Conservation (phyloP, 2,329 filamentous ascomycete genomes). For the Verticillium nubilum region DNA sequence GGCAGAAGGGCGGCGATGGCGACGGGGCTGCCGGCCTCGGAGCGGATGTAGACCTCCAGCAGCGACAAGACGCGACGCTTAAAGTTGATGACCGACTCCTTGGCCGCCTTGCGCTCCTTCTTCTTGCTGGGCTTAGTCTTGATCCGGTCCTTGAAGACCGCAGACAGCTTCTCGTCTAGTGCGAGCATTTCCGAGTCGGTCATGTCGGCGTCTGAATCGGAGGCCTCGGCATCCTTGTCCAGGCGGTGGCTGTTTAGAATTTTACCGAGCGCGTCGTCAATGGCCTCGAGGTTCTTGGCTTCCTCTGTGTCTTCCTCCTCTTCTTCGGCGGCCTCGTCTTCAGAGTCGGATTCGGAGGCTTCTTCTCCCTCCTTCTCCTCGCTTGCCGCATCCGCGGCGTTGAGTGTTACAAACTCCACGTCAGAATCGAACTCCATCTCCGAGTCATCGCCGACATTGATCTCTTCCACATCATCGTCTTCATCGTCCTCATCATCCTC, state of each 20-base stretch:
- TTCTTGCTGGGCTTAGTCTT: conserved; percentile 62
- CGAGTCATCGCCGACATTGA: conserved; percentile 32
- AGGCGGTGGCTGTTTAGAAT: conserved; percentile 68
- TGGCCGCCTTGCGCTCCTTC: conserved; percentile 81
- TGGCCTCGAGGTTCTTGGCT: conserved; percentile 36
- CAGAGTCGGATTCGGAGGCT: conserved; percentile 34
- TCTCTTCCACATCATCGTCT: conserved; percentile 20
- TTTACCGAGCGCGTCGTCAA: conserved; percentile 72
- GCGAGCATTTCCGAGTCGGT: conserved; percentile 93
- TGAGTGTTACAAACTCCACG: conserved; percentile 42
- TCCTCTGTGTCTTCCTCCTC: conserved; percentile 34
- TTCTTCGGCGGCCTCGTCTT: conserved; percentile 32
- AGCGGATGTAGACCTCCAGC: conserved; percentile 77
- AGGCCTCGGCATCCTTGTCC: conserved; percentile 49
- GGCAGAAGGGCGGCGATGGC: conserved; percentile 69
- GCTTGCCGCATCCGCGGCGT: conserved; percentile 34
- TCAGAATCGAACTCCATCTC: conserved; percentile 44
- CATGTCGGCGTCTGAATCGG: conserved; percentile 74
- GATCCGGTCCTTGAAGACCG: conserved; percentile 76
- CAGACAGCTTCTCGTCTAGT: conserved; percentile 74
- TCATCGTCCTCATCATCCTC: conserved; percentile 32
- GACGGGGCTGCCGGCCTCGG: conserved; percentile 63
- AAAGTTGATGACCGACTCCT: conserved; percentile 86
- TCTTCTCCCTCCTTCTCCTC: conserved; percentile 40
- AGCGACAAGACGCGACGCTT: conserved; percentile 91